phyloP scores from a whole-genome alignment of 768 basidiomycete genomes.

The Tulasnella sp. region DNA sequence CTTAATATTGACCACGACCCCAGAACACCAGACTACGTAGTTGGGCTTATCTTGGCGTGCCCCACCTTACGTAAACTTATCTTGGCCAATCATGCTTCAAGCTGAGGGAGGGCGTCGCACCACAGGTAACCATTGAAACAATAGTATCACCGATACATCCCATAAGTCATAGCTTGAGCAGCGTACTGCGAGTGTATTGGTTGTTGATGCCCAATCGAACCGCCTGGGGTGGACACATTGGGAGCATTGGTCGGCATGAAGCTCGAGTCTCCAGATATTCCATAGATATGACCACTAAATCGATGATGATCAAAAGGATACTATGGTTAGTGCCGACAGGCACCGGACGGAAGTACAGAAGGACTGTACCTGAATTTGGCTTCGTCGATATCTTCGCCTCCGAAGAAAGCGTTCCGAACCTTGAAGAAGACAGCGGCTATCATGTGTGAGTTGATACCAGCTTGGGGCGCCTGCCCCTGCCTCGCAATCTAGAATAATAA shows the following conservation, averaged over 20 bases:
- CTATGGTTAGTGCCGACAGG: not conserved
- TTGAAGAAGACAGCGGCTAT: slow-evolving; percentile 94
- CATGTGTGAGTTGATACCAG: slow-evolving; percentile 92
- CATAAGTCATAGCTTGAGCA: no score
- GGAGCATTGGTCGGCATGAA: slow-evolving; percentile 5
- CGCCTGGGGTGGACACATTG: not conserved
- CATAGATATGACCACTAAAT: slow-evolving; percentile 2
- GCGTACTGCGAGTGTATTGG: no score
- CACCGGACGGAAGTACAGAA: not conserved
- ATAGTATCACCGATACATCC: no score
- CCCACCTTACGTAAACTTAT: no score
- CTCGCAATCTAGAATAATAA: slow-evolving; percentile 55
- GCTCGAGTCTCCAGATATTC: slow-evolving; percentile 6
- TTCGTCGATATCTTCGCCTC: slow-evolving; percentile 70
- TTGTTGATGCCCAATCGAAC: no score
- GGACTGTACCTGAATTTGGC: slow-evolving; percentile 42
- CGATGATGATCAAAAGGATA: not conserved
- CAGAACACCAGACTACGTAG: no score
- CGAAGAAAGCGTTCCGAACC: slow-evolving; percentile 86
- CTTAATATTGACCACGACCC: no score
- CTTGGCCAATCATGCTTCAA: no score
- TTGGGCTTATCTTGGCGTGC: no score
- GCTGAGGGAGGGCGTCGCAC: no score
- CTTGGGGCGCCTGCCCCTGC: slow-evolving; percentile 87
- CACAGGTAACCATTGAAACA: no score